These are phyloP conservation scores for Plasmodium inui DNA, from an alignment of 169 alveolate species.

Conservation along the genomic window DNA sequence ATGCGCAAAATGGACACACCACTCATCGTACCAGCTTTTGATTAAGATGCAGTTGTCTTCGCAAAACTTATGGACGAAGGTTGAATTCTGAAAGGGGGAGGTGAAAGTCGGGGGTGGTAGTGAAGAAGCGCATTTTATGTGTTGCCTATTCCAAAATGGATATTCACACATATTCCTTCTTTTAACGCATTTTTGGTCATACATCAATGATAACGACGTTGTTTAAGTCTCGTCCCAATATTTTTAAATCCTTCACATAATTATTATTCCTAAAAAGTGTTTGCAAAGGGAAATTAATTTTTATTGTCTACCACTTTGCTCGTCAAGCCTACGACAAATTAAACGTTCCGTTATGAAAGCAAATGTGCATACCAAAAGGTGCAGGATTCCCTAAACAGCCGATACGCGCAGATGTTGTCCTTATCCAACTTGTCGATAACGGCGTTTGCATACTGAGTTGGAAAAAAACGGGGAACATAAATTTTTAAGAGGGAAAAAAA, in stretches of 20 bases:
- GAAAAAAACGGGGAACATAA: neutral
- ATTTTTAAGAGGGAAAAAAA: neutral
- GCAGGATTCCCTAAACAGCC: constrained; percentile 89
- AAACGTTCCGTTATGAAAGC: neutral
- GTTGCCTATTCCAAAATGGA: neutral
- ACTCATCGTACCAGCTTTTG: constrained; percentile 86
- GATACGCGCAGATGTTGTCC: constrained; percentile 79
- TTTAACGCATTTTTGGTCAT: constrained; percentile 13
- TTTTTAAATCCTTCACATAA: constrained; percentile 90
- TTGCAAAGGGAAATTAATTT: neutral
- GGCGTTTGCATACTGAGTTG: constrained; percentile 88
- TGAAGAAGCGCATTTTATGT: neutral
- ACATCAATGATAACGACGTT: constrained; percentile 90
- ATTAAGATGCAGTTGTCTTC: constrained; percentile 95
- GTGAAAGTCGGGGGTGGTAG: neutral
- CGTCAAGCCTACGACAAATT: neutral
- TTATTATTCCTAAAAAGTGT: constrained; percentile 78
- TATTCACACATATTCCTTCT: neutral
- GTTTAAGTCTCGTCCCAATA: constrained; percentile 89
- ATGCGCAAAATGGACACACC: neutral
- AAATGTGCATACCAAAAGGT: constrained; percentile 63
- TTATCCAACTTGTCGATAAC: constrained; percentile 85
- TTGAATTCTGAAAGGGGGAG: constrained; percentile 85
- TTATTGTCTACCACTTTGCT: neutral
- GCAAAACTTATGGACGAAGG: constrained; percentile 90